These are phyloP conservation scores for Trichoderma sp. DNA, from an alignment of 2,329 filamentous ascomycete genomes.

Conservation along the genomic window DNA sequence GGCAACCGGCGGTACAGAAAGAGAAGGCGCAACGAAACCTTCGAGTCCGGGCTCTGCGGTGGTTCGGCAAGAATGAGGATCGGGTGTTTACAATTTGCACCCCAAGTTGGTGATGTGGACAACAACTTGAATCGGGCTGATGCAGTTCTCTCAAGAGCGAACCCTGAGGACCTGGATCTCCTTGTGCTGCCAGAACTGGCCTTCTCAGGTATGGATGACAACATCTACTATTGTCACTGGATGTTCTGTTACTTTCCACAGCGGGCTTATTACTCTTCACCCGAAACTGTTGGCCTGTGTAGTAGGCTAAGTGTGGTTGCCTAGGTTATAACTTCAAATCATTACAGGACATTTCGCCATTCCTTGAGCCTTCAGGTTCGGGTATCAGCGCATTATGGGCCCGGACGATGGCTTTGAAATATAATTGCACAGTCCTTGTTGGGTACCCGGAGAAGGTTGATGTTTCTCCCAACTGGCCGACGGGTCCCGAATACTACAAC, in stretches of 20 bases:
- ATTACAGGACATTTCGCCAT: slow-evolving; percentile 66
- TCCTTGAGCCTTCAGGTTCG: slow-evolving; percentile 65
- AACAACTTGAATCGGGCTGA: slow-evolving; percentile 72
- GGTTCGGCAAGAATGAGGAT: slow-evolving; percentile 57
- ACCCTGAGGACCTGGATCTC: slow-evolving; percentile 63
- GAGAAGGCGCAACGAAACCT: neutral
- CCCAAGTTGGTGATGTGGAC: slow-evolving; percentile 68
- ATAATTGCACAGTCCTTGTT: slow-evolving; percentile 67
- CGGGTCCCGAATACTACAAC: slow-evolving; percentile 58
- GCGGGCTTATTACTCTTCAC: neutral
- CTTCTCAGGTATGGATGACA: slow-evolving; percentile 65
- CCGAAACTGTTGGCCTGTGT: neutral
- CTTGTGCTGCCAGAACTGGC: slow-evolving; percentile 76
- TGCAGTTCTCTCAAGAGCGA: slow-evolving; percentile 57
- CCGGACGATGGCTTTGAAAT: slow-evolving; percentile 62
- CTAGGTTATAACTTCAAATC: slow-evolving; percentile 76
- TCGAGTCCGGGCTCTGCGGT: neutral
- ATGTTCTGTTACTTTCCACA: neutral
- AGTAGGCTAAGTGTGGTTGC: neutral
- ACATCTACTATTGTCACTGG: neutral
- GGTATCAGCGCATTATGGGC: slow-evolving; percentile 76
- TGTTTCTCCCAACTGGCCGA: slow-evolving; percentile 51
- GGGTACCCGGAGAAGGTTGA: slow-evolving; percentile 75
- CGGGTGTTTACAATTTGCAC: slow-evolving; percentile 71
- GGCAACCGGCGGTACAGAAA: neutral